Conservation (phyloP, 1,284 basidiomycete genomes). For the Lentinula novae-zelandiae region DNA sequence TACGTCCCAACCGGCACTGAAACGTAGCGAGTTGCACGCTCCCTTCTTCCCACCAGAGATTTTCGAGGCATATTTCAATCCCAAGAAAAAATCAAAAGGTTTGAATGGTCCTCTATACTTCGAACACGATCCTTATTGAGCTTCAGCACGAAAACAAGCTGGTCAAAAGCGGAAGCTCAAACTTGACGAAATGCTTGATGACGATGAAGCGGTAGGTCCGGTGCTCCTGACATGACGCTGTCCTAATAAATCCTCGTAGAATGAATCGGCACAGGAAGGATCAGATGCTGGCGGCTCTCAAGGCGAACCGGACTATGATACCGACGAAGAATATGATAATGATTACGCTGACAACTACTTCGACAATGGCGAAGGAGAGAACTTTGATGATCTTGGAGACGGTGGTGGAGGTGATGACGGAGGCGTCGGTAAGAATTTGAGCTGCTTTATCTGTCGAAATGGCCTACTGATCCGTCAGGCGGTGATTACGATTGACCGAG, state of each 20-base stretch:
- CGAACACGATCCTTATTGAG: background rate
- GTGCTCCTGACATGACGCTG: background rate
- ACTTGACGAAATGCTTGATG: conserved; percentile 63
- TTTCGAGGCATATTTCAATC: conserved; percentile 75
- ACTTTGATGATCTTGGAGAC: conserved; percentile 69
- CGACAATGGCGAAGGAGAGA: conserved; percentile 79
- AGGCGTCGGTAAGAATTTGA: conserved; percentile 21
- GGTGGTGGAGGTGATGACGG: conserved; percentile 65
- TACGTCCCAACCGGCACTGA: conserved; percentile 57
- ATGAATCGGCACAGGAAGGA: conserved; percentile 61
- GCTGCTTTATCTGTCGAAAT: background rate
- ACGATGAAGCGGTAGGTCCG: conserved; percentile 51
- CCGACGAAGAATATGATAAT: conserved; percentile 82
- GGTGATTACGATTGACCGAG: conserved; percentile 6
- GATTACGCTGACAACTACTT: conserved; percentile 86
- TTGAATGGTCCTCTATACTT: conserved; percentile 7
- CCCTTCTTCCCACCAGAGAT: conserved; percentile 77
- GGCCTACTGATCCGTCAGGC: background rate
- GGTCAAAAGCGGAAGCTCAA: conserved; percentile 45
- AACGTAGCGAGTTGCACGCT: conserved; percentile 63
- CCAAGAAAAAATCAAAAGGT: conserved; percentile 62
- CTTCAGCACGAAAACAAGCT: conserved; percentile 30
- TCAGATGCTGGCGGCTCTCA: conserved; percentile 63
- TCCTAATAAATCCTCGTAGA: conserved; percentile 33
- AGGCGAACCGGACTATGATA: conserved; percentile 71